Conservation (phyloP, 257 asterid genomes). For the Scutellaria galericulata region DNA sequence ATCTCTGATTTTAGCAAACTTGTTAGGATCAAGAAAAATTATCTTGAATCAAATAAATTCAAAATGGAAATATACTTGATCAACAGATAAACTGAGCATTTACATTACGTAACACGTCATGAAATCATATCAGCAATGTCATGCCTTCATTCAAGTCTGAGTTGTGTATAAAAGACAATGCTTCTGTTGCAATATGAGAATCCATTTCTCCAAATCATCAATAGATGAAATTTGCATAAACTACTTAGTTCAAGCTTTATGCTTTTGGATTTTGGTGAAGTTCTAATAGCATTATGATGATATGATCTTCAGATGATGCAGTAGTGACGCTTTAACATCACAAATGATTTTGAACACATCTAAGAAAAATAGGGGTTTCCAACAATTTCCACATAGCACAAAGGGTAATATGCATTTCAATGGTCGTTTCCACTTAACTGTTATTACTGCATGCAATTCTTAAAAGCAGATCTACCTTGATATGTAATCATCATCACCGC, state of each 20-base stretch:
- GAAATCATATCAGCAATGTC: background rate
- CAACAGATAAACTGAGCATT: background rate
- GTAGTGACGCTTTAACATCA: background rate
- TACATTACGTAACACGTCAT: background rate
- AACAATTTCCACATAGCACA: conserved; percentile 16
- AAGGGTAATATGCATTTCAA: background rate
- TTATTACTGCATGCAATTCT: background rate
- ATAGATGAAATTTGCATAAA: background rate
- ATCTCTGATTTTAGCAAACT: background rate
- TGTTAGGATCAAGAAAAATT: background rate
- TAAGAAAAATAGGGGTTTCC: background rate
- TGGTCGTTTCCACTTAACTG: background rate
- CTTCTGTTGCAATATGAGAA: background rate
- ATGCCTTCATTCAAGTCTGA: background rate
- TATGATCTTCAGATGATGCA: conserved; percentile 1
- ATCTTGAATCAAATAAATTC: background rate
- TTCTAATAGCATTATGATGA: background rate
- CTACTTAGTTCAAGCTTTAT: background rate
- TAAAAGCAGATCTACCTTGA: conserved; percentile 11
- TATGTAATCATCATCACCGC: background rate
- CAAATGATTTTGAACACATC: background rate
- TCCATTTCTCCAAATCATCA: background rate
- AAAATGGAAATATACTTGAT: background rate
- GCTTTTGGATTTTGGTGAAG: background rate
- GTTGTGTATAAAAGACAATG: background rate